Evolutionary conservation across 768 basidiomycete genomes (phyloP), one percentile per base, ranked within the genome.

Genomic region (Chalciporus piperatus): DNA sequence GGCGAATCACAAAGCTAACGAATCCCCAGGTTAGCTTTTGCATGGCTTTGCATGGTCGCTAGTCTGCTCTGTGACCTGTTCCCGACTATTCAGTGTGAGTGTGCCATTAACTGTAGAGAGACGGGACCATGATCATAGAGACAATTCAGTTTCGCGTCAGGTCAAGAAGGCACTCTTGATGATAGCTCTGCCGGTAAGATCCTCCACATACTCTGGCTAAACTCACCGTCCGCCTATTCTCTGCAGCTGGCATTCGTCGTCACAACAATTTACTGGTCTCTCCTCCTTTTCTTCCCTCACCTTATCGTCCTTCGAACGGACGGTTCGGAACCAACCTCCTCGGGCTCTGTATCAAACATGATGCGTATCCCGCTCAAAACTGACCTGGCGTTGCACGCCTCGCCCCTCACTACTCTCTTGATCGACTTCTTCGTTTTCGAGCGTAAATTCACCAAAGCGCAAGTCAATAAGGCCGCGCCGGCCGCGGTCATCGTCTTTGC

Each of bases 371-470:
- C 83, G 9, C 65, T 89, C 2, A 65, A 70, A 39, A 65, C 80
- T 47, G 88, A 90, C 59, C 64, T 90, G 3, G 76, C 79, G 4
- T 64, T 93, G 51, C 90, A 93, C 60, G 81, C 80, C 6, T 67
- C 70, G 2, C 90, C 90, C 3, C 77, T 79, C 2, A 37, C 82
- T 9, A 62, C 79, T 6, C 72, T 91, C 38, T 54, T 86, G 17
- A 51, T 78, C 30, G 87, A 92, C 62, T 93, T 92, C 65, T 74
- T 85, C 58, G 55, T 80, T 10, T 79, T 86, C 47, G 86, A 92
- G 60, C 59, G 59, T 25, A 84, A 76, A 53, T 91, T 83, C 61
- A 56, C 68, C 23, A 52, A 50, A n/a, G 28, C 5, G 1, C 45
- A 61, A 7, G 49, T 39, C 14, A 48, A 22, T 28, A 61, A 32